Base-by-base conservation (phyloP, 306 rosid species). In the Lupinus albus region DNA sequence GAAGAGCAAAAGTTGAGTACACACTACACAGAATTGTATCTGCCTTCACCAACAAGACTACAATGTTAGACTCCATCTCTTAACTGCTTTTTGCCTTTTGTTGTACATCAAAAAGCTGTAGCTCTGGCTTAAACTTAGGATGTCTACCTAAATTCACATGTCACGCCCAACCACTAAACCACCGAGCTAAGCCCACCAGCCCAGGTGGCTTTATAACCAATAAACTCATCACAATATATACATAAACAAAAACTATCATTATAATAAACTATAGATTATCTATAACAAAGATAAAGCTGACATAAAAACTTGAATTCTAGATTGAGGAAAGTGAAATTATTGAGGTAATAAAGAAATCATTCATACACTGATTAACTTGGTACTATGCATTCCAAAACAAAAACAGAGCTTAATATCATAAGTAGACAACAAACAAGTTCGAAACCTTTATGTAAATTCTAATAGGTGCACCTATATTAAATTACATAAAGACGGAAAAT, bases 331-430 rank as follows among this genome's bases (percentile, higher is more conserved):
- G 56, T 42, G 18, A 14, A 28, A 30, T 41, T 50, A 28, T 8
- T 25, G 8, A n/a, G 11, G 1, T 17, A 32, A 21, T 17, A 49
- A 65, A 42, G 47, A 47, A 35, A 48, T 17, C 62, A 74, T 35
- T 58, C 60, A 54, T 18, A 61, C 14, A 13, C 61, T 20, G 11
- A 52, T 9, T 17, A 53, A 45, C 52, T 30, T 13, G 11, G 44
- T 18, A 32, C 45, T 42, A 15, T 21, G 53, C 20, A 46, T 51
- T 42, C 4, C 28, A 50, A 30, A 51, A 14, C 33, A 1, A 61
- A 60, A 51, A 16, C 1, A 14, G 47, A 14, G 47, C 60, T 55
- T 64, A 18, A 7, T 15, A 60, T 76, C 54, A 61, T 36, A 7
- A 56, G 28, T 32, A 35, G 35, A 56, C 64, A 30, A 15, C 39